Evolutionary conservation across 2,329 filamentous ascomycete species (phyloP), one percentile per base, ranked within the genome.

Genomic region (Fusarium xyrophilum): DNA sequence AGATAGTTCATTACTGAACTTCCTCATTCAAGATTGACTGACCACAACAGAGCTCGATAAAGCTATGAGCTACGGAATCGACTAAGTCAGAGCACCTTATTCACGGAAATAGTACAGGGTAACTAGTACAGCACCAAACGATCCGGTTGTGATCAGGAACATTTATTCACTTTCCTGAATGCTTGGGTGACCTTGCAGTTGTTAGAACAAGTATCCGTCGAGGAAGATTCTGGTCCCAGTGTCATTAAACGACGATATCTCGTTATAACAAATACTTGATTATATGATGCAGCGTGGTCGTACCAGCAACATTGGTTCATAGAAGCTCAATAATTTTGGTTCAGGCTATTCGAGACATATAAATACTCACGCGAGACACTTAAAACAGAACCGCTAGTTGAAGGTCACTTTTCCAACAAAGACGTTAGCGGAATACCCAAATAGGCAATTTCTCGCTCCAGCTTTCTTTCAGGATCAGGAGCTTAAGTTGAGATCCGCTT

Each of bases 401-500:
- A 15, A 50, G 30, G 30, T 50, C 32, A 48, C 12, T 38, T 42
- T 44, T 21, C 25, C 14, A 55, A 38, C 33, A 47, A 52, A 48
- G 60, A 63, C 57, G 57, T 57, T 50, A 63, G 32, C 25, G 39
- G 19, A 43, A 44, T 60, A 8, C 62, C 61, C 27, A 55, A 65
- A 50, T 55, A 65, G 61, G 62, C 17, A 65, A 65, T 54, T 65
- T 65, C 61, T 65, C 61, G 39, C 43, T 39, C 56, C 30, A 65
- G 46, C 62, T 65, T 65, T 61, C 62, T 65, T 39, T 39, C 52
- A 47, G 43, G 63, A 43, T 64, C 27, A 44, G 51, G 43, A 51
- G 30, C 33, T 33, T 33, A 56, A 67, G 50, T n/a, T 32, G 32
- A 54, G 56, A 58, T 69, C 66, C 66, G 67, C 67, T 62, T 68